Conservation (phyloP, 2,329 filamentous ascomycete species). For the Penicillium sp. region DNA sequence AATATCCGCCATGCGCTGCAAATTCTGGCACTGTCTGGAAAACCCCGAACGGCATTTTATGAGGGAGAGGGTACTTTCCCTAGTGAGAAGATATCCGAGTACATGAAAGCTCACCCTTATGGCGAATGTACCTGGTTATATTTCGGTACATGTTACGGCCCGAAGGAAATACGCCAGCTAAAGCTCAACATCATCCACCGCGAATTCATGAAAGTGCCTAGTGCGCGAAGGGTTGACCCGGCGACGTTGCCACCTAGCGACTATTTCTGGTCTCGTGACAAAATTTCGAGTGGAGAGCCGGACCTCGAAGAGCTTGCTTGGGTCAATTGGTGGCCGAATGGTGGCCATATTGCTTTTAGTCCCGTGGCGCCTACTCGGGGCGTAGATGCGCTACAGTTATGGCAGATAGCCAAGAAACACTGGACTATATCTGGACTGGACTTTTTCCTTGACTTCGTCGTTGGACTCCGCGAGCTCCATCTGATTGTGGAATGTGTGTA, state of each 20-base stretch:
- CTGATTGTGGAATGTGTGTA: too few species aligned
- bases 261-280: conserved; percentile 13
- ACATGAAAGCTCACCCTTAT: neutral
- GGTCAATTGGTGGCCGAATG: conserved; percentile 16
- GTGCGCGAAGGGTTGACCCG: conserved; percentile 10
- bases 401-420: too few species aligned
- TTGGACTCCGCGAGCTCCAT: too few species aligned
- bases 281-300: conserved; percentile 4
- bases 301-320: conserved; percentile 15
- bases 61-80: too few species aligned
- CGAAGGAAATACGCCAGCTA: conserved; percentile 13
- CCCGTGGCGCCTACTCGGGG: too few species aligned
- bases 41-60: too few species aligned
- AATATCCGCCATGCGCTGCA: conserved; percentile 13
- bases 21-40: conserved; percentile 8
- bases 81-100: conserved; percentile 9
- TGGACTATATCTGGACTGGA: too few species aligned
- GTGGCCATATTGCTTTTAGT: conserved; percentile 14
- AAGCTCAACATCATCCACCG: conserved; percentile 14
- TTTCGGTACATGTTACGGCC: conserved; percentile 12
- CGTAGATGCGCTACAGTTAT: too few species aligned
- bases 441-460: too few species aligned
- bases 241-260: neutral
- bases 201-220: conserved; percentile 17
- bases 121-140: conserved; percentile 15